Evolutionary conservation across 2,329 filamentous ascomycete genomes (phyloP).

Genomic region (Fusarium sulawesiense): DNA sequence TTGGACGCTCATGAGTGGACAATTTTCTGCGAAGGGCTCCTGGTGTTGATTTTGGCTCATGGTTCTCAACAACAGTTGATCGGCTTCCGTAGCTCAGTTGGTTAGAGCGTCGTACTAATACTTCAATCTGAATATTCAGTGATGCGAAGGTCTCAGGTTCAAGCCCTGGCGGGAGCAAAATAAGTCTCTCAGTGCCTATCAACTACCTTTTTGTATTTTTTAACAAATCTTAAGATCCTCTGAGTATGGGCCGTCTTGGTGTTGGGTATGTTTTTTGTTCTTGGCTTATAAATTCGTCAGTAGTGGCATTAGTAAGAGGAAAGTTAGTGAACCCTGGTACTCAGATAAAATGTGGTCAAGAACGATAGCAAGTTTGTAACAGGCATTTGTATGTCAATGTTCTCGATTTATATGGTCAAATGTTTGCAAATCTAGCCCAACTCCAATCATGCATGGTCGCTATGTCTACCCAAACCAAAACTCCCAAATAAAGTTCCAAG

Average conservation of each 20-base stretch:
- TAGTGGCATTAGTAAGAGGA: no score
- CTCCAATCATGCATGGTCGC: constrained; percentile 33
- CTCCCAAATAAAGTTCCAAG: constrained; percentile 26
- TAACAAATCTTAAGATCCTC: neutral
- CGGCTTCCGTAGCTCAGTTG: constrained; percentile 11
- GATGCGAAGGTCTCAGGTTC: constrained; percentile 10
- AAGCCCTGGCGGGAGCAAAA: constrained; percentile 8
- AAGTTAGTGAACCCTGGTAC: neutral
- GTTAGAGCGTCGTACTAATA: constrained; percentile 12
- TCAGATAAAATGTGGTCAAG: neutral
- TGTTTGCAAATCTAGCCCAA: constrained; percentile 19
- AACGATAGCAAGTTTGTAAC: neutral
- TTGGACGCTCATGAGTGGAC: neutral
- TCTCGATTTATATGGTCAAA: constrained; percentile 2
- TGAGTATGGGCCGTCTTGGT: neutral
- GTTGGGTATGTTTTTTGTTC: neutral
- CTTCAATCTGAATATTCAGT: constrained; percentile 4
- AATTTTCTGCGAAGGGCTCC: neutral
- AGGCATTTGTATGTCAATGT: neutral
- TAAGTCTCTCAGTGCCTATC: constrained; percentile 5
- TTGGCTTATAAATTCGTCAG: neutral
- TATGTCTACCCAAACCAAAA: constrained; percentile 15
- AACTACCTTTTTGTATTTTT: neutral
- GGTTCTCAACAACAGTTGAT: neutral
- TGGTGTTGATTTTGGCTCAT: neutral